A percentile compares a stretch with the other conserved stretches of the same genome.
phyloP scores from a whole-genome alignment of 2,329 filamentous ascomycete genomes.

The Exserohilum turcica region DNA sequence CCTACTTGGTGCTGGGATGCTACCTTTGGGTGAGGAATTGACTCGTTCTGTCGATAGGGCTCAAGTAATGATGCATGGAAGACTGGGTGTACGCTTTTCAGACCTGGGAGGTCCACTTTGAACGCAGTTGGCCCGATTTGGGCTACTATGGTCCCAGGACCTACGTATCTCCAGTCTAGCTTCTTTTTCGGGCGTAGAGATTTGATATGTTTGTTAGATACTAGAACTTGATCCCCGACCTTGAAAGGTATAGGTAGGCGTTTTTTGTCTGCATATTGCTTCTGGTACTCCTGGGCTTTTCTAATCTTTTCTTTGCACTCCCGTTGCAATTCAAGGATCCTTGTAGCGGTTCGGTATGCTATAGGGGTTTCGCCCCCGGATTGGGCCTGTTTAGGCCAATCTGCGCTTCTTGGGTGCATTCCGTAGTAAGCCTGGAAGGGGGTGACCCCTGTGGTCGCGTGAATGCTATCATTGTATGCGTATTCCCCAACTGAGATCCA shows the following conservation, averaged over 20 bases:
- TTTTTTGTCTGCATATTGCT: slow-evolving; percentile 13
- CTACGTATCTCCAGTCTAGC: neutral
- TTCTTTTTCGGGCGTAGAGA: too few species aligned
- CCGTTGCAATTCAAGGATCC: neutral
- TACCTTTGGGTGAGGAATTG: too few species aligned
- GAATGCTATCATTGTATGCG: neutral
- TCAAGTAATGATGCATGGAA: neutral
- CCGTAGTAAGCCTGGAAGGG: neutral
- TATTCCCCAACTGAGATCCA: neutral
- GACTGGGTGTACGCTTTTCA: neutral
- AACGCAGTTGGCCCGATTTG: neutral
- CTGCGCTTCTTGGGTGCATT: neutral
- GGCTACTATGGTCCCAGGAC: neutral
- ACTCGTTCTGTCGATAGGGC: neutral
- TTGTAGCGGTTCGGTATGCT: too few species aligned
- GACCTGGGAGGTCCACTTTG: neutral
- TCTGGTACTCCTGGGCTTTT: neutral
- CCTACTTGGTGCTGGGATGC: neutral
- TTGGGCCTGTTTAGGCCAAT: too few species aligned
- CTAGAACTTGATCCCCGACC: too few species aligned
- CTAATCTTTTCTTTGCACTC: neutral
- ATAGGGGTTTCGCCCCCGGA: too few species aligned
- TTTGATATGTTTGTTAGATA: too few species aligned
- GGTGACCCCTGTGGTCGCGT: neutral
- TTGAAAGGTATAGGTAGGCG: slow-evolving; percentile 11